These are phyloP conservation scores for Drechslera avenae DNA, from an alignment of 2,329 filamentous ascomycete genomes.

Conservation along the genomic window DNA sequence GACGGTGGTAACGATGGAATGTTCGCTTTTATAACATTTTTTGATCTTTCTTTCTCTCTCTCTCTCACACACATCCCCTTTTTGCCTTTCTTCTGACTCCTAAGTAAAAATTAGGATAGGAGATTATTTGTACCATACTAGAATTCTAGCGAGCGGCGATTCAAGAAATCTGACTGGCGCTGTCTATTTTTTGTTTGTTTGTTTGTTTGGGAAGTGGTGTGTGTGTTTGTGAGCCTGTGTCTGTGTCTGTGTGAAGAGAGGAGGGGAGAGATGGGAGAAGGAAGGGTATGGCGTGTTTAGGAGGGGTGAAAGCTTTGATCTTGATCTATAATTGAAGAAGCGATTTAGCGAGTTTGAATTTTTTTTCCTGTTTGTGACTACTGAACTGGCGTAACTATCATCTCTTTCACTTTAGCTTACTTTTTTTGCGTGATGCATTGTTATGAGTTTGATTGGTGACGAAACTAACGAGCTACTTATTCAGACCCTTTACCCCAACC, in stretches of 20 bases:
- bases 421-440: no score
- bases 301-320: not conserved
- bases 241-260: not conserved
- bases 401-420: not conserved
- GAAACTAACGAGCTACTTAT: no score
- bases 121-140: conserved; percentile 17
- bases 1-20: conserved; percentile 8
- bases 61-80: not conserved
- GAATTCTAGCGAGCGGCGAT: conserved; percentile 7
- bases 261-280: not conserved
- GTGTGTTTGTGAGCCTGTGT: not conserved
- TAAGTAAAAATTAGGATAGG: not conserved
- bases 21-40: conserved; percentile 1
- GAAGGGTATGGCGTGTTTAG: not conserved
- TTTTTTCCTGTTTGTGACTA: not conserved
- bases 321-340: conserved; percentile 11
- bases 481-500: no score
- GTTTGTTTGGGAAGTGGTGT: not conserved
- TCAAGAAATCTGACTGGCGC: not conserved
- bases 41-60: conserved; percentile 1
- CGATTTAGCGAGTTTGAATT: conserved; percentile 14
- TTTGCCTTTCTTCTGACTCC: not conserved
- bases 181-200: not conserved
- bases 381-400: no score
- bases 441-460: no score